Percentiles rank a stretch among this genome's conserved stretches.
phyloP scores from a whole-genome alignment of 257 asterid species.

The Anisodus acutangulus region DNA sequence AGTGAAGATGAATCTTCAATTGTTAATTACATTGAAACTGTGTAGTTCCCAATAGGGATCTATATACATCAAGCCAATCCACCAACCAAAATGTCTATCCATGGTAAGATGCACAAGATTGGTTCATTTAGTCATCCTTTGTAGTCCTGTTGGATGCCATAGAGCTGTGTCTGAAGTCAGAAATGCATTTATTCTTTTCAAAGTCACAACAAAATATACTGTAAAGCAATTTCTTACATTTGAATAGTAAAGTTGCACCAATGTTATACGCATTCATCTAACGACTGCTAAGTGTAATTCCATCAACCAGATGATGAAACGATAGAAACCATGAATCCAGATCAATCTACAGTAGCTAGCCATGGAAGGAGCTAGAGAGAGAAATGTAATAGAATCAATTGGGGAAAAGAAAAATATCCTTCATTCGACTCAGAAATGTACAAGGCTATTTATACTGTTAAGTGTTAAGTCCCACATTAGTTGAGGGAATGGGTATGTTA shows the following conservation, averaged over 20 bases:
- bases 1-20: constrained; percentile 16
- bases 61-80: background rate
- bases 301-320: background rate
- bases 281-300: background rate
- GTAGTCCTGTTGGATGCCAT: background rate
- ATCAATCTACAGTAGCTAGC: background rate
- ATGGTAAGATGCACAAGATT: background rate
- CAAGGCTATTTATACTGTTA: background rate
- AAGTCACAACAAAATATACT: background rate
- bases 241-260: background rate
- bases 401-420: background rate
- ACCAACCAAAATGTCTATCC: background rate
- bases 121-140: too few species aligned
- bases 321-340: background rate
- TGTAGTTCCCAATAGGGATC: background rate
- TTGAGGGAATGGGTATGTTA: background rate
- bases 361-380: background rate
- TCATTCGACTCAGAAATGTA: background rate
- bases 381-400: background rate
- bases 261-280: background rate
- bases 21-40: background rate
- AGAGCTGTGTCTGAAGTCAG: background rate
- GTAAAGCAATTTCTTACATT: background rate
- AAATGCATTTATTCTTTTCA: background rate
- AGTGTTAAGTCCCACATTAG: background rate